phyloP scores from a whole-genome alignment of 2,329 filamentous ascomycete species.

The Penicillium sp. region DNA sequence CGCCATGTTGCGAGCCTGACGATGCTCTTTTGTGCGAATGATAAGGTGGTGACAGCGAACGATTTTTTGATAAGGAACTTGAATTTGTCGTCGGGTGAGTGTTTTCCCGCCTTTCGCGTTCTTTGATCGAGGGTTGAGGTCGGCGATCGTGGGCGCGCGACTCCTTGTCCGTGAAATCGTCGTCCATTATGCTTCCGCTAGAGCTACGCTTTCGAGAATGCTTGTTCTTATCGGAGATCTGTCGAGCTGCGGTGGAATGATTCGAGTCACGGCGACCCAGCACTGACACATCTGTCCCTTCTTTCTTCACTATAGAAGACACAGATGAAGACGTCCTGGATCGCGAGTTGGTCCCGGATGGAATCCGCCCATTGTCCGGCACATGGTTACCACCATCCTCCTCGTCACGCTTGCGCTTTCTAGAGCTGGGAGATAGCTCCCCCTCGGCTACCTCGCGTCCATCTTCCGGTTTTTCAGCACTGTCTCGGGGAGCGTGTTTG shows the following conservation, averaged over 20 bases:
- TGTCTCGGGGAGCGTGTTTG: constrained; percentile 33
- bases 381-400: constrained; percentile 22
- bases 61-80: constrained; percentile 24
- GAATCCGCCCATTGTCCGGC: constrained; percentile 19
- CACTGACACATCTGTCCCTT: constrained; percentile 28
- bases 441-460: constrained; percentile 6
- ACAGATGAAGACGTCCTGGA: constrained; percentile 25
- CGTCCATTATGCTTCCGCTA: constrained; percentile 32
- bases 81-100: constrained; percentile 23
- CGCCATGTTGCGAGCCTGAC: constrained; percentile 30
- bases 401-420: constrained; percentile 17
- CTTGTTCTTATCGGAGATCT: constrained; percentile 16
- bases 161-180: constrained; percentile 24
- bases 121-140: constrained; percentile 14
- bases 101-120: constrained; percentile 26
- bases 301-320: constrained; percentile 32
- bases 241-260: constrained; percentile 16
- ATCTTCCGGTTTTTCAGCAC: constrained; percentile 22
- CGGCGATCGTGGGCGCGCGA: constrained; percentile 10
- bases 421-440: constrained; percentile 8
- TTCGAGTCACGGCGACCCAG: constrained; percentile 22
- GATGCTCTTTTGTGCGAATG: constrained; percentile 34
- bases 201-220: constrained; percentile 33
- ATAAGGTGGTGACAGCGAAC: constrained; percentile 34
- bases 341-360: constrained; percentile 19